Conservation (phyloP, 352 stramenopile species). For the Globisporangium iwayamae region DNA sequence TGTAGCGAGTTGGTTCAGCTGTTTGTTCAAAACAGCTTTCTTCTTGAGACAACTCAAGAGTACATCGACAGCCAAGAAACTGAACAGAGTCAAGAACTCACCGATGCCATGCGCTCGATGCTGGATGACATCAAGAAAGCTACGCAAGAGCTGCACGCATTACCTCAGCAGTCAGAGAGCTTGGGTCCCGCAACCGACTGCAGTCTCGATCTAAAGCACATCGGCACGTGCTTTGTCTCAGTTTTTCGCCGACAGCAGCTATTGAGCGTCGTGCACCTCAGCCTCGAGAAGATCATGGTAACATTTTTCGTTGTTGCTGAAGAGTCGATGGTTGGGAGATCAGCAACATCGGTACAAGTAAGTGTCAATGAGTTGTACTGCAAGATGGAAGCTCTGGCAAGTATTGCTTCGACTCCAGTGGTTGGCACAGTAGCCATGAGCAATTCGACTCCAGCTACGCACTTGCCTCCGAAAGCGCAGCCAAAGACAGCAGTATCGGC, state of each 20-base stretch:
- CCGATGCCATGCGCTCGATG: neutral
- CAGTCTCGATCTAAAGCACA: slow-evolving; percentile 4
- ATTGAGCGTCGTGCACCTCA: slow-evolving; percentile 1
- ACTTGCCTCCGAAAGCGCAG: neutral
- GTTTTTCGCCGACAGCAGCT: slow-evolving; percentile 4
- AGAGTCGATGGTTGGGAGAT: neutral
- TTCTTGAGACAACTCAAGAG: slow-evolving; percentile 13
- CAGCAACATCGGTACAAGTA: neutral
- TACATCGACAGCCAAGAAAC: slow-evolving; percentile 26
- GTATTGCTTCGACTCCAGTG: neutral
- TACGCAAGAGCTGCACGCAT: neutral
- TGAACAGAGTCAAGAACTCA: slow-evolving; percentile 7
- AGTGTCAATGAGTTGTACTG: slow-evolving; percentile 11
- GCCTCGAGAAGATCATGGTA: slow-evolving; percentile 3
- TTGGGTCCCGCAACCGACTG: neutral
- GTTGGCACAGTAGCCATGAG: neutral
- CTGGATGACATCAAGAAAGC: neutral
- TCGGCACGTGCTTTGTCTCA: neutral
- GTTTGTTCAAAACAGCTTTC: neutral
- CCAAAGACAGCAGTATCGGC: slow-evolving; percentile 3
- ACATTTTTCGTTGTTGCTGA: slow-evolving; percentile 10
- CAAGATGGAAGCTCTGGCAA: slow-evolving; percentile 8
- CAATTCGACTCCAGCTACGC: neutral
- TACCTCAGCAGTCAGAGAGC: neutral
- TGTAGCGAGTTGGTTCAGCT: neutral